Evolutionary conservation across 495 filamentous ascomycete species (phyloP).

Genomic region (Talaromyces wortmannii): DNA sequence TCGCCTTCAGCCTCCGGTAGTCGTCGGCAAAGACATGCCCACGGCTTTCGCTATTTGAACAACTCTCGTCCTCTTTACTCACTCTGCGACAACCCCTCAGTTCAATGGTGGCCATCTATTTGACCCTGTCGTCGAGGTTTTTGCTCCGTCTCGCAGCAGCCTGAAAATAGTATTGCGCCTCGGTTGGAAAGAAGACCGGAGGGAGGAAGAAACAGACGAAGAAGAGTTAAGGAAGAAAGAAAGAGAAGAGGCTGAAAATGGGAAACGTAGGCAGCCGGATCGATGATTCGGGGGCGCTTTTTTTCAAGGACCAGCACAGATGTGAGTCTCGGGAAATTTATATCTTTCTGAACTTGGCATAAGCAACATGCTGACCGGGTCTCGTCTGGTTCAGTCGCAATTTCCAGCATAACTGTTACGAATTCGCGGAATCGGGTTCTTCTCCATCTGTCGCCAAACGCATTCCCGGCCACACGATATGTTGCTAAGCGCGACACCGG

Average conservation of each 20-base stretch:
- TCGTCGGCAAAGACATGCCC: too few relatives aligned
- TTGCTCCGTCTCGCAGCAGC: not conserved
- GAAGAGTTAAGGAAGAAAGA: not conserved
- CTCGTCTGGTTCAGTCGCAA: constrained; percentile 58
- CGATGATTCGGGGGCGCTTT: constrained; percentile 78
- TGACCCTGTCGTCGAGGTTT: not conserved
- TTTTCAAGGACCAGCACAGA: constrained; percentile 84
- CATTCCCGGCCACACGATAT: constrained; percentile 78
- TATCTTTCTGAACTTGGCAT: not conserved
- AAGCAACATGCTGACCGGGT: constrained; percentile 9
- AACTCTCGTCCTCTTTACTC: not conserved
- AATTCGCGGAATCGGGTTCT: constrained; percentile 69
- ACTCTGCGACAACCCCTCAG: not conserved
- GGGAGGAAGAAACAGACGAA: too few relatives aligned
- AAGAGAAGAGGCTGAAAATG: constrained; percentile 45
- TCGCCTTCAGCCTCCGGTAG: not conserved
- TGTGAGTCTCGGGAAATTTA: constrained; percentile 43
- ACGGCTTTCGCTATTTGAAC: too few relatives aligned
- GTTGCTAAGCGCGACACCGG: constrained; percentile 65
- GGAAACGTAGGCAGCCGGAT: constrained; percentile 87
- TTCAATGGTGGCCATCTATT: not conserved
- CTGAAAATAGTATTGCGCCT: not conserved
- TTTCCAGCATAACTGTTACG: constrained; percentile 72
- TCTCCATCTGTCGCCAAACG: constrained; percentile 76
- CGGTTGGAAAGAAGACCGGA: not conserved